Evolutionary conservation across 1,139 yeast species (phyloP).

Genomic region (Blastobotrys aristatus): DNA sequence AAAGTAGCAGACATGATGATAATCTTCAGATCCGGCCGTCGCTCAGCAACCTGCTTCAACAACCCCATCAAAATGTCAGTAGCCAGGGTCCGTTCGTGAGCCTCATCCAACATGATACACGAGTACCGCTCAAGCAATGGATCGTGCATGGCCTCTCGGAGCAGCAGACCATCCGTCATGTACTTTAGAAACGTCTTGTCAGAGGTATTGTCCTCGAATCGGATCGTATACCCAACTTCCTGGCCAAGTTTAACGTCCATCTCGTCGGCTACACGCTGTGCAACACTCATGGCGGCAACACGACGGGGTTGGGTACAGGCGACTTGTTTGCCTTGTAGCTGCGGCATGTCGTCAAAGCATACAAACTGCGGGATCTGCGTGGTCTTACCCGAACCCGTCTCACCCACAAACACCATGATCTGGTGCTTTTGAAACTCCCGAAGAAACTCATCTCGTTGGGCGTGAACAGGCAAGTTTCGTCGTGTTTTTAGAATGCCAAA

Average conservation of each 20-base stretch:
- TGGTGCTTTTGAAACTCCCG: slow-evolving; percentile 79
- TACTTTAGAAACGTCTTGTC: slow-evolving; percentile 80
- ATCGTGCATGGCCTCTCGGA: slow-evolving; percentile 97
- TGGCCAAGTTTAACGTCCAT: slow-evolving; percentile 88
- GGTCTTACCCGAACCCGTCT: slow-evolving; percentile 97
- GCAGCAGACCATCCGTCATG: slow-evolving; percentile 98
- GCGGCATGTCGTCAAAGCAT: slow-evolving; percentile 86
- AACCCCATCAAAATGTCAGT: slow-evolving; percentile 97
- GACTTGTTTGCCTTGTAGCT: slow-evolving; percentile 67
- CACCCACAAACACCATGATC: slow-evolving; percentile 97
- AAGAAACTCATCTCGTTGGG: slow-evolving; percentile 85
- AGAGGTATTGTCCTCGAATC: slow-evolving; percentile 87
- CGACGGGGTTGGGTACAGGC: slow-evolving; percentile 98
- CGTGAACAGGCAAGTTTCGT: slow-evolving; percentile 88
- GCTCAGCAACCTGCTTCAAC: slow-evolving; percentile 68
- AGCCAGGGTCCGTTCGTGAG: slow-evolving; percentile 95
- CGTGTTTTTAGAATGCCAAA: slow-evolving; percentile 71
- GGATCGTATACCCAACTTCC: slow-evolving; percentile 88
- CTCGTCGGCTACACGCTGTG: slow-evolving; percentile 93
- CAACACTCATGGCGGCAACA: slow-evolving; percentile 97
- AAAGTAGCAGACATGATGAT: slow-evolving; percentile 97
- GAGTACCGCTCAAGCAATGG: slow-evolving; percentile 75
- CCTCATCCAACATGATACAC: slow-evolving; percentile 92
- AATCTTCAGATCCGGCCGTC: slow-evolving; percentile 85
- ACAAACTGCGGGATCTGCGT: slow-evolving; percentile 97